Evolutionary conservation across 1,284 basidiomycete genomes (phyloP), one percentile per base, ranked within the genome.

Genomic region (Jaminaea rosea): DNA sequence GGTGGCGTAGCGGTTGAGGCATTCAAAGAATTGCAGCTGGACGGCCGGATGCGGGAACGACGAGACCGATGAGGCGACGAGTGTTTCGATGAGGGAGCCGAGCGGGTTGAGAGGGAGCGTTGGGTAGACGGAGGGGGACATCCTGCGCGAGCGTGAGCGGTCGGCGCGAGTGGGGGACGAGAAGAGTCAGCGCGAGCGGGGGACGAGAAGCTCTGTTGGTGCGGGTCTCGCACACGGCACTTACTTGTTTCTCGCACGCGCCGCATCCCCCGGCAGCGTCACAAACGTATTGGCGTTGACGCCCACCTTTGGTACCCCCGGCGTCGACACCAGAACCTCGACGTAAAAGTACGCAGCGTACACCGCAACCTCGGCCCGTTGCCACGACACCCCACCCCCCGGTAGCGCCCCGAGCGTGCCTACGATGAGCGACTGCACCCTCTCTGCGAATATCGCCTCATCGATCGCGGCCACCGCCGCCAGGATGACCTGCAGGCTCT

Each of bases 311-410:
- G 63, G 59, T 23, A 42, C 31, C n/a, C 21, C 26, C 10, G 55
- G 55, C n/a, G 69, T 60, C 2, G 65, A 61, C 26, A 59, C 59
- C 46, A 73, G 62, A 29, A 74, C 63, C 47, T 98, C 93, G 36
- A 91, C 92, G 67, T 90, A 98, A 29, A 92, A 87, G 73, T 84
- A 96, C 1, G 96, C 84, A 26, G 97, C 81, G 73, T 90, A 90
- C 15, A 96, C 78, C 0, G 88, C 90, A 19, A 98, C 80, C 74
- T 99, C 94, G 1, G 87, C 87, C 65, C 94, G 86, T 69, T 92
- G 85, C 96, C 96, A 99, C 46, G 86, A 82, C 19, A 94, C 67
- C 59, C 15, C 59, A 0, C 80, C 74, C 2, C 84, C 82, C 53
- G 58, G 46, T 0, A 50, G 53, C 0, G 82, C 80, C 8, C 82